phyloP scores from a whole-genome alignment of 2,329 filamentous ascomycete genomes.

The Fusarium kyushuense region DNA sequence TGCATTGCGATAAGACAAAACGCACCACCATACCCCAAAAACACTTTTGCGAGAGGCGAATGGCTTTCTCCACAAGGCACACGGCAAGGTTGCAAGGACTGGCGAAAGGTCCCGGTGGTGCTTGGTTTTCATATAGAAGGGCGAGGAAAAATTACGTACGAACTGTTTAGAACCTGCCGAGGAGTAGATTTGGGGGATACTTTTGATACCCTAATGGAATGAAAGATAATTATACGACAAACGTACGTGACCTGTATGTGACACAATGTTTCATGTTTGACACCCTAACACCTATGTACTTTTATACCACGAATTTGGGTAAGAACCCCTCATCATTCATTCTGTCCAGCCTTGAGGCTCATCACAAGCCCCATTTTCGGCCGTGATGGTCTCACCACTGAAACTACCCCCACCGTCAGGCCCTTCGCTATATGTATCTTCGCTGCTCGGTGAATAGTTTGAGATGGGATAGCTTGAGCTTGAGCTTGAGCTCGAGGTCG shows the following conservation, averaged over 20 bases:
- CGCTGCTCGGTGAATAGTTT: background rate
- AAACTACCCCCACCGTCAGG: background rate
- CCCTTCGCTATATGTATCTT: background rate
- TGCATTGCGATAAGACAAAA: slow-evolving; percentile 47
- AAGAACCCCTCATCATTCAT: background rate
- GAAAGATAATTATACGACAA: slow-evolving; percentile 33
- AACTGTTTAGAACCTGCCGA: slow-evolving; percentile 44
- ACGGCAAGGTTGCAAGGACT: slow-evolving; percentile 26
- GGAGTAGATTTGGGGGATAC: slow-evolving; percentile 40
- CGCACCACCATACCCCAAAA: slow-evolving; percentile 34
- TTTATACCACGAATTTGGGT: background rate
- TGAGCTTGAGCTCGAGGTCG: too few species aligned
- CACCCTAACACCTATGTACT: background rate
- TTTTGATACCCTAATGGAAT: slow-evolving; percentile 47
- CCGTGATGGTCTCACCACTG: background rate
- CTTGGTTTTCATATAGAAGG: slow-evolving; percentile 41
- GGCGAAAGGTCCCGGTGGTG: slow-evolving; percentile 29
- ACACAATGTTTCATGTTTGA: background rate
- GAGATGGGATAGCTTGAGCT: too few species aligned
- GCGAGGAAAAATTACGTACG: slow-evolving; percentile 40
- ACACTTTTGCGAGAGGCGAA: slow-evolving; percentile 15
- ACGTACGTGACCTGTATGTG: background rate
- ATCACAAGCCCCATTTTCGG: background rate
- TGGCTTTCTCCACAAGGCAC: slow-evolving; percentile 16
- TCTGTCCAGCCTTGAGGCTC: background rate